These are phyloP conservation scores for Trametes sp. DNA, from an alignment of 1,284 basidiomycete species.

Conservation along the genomic window DNA sequence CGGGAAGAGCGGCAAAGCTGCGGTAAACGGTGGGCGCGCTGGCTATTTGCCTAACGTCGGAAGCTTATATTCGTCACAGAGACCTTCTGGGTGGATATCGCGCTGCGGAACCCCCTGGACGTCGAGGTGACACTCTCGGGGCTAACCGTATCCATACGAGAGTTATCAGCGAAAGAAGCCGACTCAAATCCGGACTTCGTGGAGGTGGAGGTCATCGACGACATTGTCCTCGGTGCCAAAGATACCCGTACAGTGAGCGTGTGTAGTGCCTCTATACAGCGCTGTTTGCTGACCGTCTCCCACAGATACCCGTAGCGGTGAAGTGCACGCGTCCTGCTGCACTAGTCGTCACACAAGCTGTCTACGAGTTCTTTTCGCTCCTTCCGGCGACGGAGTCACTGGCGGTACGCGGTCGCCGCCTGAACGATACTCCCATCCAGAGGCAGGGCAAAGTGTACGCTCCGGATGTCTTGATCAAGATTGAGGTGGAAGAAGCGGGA, in stretches of 20 bases:
- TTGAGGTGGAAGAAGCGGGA: constrained; percentile 66
- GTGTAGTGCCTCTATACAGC: background rate
- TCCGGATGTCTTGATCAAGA: constrained; percentile 61
- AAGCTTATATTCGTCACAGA: constrained; percentile 51
- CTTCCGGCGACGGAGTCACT: constrained; percentile 69
- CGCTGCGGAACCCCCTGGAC: constrained; percentile 72
- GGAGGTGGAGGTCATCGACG: constrained; percentile 64
- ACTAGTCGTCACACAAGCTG: constrained; percentile 61
- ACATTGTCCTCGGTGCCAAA: constrained; percentile 61
- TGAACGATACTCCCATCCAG: constrained; percentile 76
- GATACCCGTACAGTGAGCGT: constrained; percentile 66
- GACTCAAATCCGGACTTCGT: constrained; percentile 50
- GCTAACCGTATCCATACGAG: constrained; percentile 61
- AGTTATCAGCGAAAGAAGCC: constrained; percentile 43
- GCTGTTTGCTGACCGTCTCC: background rate
- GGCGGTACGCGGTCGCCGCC: constrained; percentile 65
- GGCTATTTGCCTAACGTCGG: background rate
- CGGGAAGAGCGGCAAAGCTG: constrained; percentile 61
- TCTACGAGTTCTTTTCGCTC: constrained; percentile 73
- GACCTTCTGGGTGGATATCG: constrained; percentile 77
- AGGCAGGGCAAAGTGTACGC: constrained; percentile 70
- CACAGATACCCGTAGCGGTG: constrained; percentile 69
- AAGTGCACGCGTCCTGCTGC: constrained; percentile 57
- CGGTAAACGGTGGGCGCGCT: constrained; percentile 62
- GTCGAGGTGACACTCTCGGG: constrained; percentile 71